phyloP scores from a whole-genome alignment of 805 yeast genomes.

The Saccharomycodes ludwigii region DNA sequence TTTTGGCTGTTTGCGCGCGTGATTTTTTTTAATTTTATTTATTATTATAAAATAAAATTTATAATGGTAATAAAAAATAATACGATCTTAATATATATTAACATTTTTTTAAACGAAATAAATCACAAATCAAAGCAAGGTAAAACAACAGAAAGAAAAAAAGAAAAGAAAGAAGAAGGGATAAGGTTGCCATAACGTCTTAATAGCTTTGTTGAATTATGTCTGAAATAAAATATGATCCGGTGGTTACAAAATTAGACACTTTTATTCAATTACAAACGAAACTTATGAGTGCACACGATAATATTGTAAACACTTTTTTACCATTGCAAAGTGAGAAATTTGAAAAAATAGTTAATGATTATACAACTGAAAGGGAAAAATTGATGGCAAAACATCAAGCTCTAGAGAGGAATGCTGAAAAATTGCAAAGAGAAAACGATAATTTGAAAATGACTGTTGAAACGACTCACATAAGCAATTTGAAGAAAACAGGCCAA shows the following conservation, averaged over 20 bases:
- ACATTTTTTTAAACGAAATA: too few relatives aligned
- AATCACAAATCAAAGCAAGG: too few relatives aligned
- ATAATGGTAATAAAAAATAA: too few relatives aligned
- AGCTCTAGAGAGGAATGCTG: slow-evolving; percentile 18
- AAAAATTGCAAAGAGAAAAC: slow-evolving; percentile 20
- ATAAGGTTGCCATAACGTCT: too few relatives aligned
- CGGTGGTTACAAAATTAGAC: not conserved
- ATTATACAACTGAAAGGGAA: slow-evolving; percentile 21
- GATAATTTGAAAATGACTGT: slow-evolving; percentile 13
- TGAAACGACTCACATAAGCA: slow-evolving; percentile 13
- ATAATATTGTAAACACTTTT: not conserved
- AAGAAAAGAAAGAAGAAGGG: too few relatives aligned
- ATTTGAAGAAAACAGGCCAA: slow-evolving; percentile 2
- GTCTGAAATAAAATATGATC: not conserved
- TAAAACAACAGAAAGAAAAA: too few relatives aligned
- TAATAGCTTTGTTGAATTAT: not conserved
- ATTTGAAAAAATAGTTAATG: slow-evolving; percentile 22
- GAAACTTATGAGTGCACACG: not conserved
- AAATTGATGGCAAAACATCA: slow-evolving; percentile 23
- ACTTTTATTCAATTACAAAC: not conserved
- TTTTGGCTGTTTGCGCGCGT: too few relatives aligned
- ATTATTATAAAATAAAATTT: too few relatives aligned
- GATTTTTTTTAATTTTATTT: too few relatives aligned
- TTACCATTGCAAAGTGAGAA: slow-evolving; percentile 14
- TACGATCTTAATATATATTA: too few relatives aligned